These are phyloP conservation scores for Hypericum perforatum DNA, from an alignment of 345 rosid species.

Conservation along the genomic window DNA sequence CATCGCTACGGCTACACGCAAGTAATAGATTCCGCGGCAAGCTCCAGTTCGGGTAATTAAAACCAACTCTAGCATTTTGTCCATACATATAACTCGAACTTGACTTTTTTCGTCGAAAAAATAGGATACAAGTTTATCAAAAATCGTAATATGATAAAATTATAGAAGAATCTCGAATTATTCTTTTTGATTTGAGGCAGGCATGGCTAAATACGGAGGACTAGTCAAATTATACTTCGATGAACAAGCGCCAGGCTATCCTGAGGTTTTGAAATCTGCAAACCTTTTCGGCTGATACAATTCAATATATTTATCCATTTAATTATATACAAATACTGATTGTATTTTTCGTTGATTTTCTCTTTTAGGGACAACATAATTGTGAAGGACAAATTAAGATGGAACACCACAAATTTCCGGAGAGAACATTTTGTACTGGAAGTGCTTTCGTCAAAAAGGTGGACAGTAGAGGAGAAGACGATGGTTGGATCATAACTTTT, in stretches of 20 bases:
- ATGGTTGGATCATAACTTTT: slow-evolving; percentile 12
- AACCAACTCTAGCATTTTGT: too few relatives aligned
- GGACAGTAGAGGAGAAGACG: slow-evolving; percentile 11
- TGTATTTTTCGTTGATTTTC: background rate
- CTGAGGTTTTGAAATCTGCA: background rate
- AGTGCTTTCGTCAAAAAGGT: slow-evolving; percentile 4
- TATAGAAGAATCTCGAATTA: too few relatives aligned
- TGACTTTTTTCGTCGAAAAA: too few relatives aligned
- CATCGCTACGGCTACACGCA: slow-evolving; percentile 11
- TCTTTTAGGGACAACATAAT: background rate
- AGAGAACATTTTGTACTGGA: slow-evolving; percentile 9
- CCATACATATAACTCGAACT: too few relatives aligned
- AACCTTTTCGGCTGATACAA: too few relatives aligned
- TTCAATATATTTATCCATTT: background rate
- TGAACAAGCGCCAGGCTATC: too few relatives aligned
- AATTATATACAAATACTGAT: too few relatives aligned
- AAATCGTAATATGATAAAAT: too few relatives aligned
- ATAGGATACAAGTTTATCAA: too few relatives aligned
- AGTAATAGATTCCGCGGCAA: slow-evolving; percentile 10
- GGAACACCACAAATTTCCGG: slow-evolving; percentile 16
- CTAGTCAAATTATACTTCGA: slow-evolving; percentile 10
- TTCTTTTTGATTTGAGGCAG: background rate
- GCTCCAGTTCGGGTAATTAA: slow-evolving; percentile 7
- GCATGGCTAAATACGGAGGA: slow-evolving; percentile 13
- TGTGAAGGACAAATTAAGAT: slow-evolving; percentile 20